phyloP scores from a whole-genome alignment of 257 asterid species.

The Solanum tacnaense region DNA sequence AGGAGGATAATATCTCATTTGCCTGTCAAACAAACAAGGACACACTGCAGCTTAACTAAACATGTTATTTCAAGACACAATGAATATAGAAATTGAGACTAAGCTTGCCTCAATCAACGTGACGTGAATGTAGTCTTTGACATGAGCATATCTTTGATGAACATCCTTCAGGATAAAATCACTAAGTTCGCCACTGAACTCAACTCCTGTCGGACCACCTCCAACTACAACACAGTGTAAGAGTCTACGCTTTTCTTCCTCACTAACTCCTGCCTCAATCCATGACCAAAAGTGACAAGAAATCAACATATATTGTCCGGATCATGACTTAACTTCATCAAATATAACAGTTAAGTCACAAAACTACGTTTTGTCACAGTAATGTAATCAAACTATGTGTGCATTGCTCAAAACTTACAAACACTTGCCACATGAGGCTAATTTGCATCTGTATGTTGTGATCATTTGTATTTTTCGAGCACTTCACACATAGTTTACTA shows the following conservation, averaged over 20 bases:
- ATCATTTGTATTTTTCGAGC: neutral
- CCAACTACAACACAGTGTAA: slow-evolving; percentile 96
- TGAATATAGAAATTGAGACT: neutral
- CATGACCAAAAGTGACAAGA: neutral
- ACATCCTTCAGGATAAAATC: slow-evolving; percentile 90
- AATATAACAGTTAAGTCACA: neutral
- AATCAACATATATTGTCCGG: neutral
- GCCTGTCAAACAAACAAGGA: slow-evolving; percentile 50
- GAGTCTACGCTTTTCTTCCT: slow-evolving; percentile 82
- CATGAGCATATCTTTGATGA: slow-evolving; percentile 77
- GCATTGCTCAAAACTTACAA: neutral
- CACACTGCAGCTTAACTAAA: neutral
- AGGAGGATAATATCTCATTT: slow-evolving; percentile 85
- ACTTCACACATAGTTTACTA: neutral
- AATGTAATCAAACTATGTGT: neutral
- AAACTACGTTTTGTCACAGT: neutral
- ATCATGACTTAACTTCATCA: neutral
- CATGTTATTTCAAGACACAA: neutral
- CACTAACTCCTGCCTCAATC: slow-evolving; percentile 50
- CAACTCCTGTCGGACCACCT: slow-evolving; percentile 99
- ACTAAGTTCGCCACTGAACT: slow-evolving; percentile 95
- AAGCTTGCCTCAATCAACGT: slow-evolving; percentile 73
- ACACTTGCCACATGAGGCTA: neutral
- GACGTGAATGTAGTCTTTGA: slow-evolving; percentile 79
- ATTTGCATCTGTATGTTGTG: neutral